Base-by-base conservation (phyloP, 1,284 basidiomycete species). In the Earliella scabrosa region DNA sequence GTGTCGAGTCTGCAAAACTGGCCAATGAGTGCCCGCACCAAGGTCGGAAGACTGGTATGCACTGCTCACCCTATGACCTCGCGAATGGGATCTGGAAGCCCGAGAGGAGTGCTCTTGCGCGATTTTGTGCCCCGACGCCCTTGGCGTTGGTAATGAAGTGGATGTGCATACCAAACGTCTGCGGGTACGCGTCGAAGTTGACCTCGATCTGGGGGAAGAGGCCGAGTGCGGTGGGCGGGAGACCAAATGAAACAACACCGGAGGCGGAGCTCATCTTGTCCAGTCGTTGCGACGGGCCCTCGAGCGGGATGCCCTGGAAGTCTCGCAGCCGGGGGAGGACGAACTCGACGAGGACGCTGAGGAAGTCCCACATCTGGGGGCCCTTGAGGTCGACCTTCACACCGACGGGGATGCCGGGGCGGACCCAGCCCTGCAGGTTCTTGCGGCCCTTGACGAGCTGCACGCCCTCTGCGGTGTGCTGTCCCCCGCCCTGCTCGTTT, bases 191-290 rank as follows among this genome's bases (percentile, higher is more conserved):
- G 70, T 97, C 95, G 56, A 90, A 73, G 74, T 97, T 98, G 71
- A 93, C 88, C 75, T 97, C 95, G 54, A 97, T 88, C 73, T 95
- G 92, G 4, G 97, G 97, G 82, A 98, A 99, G 61, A 97, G 82
- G 10, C 83, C 87, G 83, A 98, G 90, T 0, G 95, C 95, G 16
- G 83, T 79, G 0, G 92, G 86, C 0, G 90, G 85, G 24, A 99
- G 79, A 54, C 97, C 97, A 63, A 99, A 87, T 2, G 87, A 86
- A 45, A 98, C 93, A 26, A 96, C 93, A 45, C 97, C 96, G 0
- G 88, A 83, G 5, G 92, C 88, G 0, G 90, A 87, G 41, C 86
- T 88, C 0, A 94, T 88, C 4, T 86, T 89, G 60, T 83, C 81
- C 32, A 82, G 74, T 58, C 80, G 80, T 47, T 82, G 73, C n/a